phyloP scores from a whole-genome alignment of 2,329 filamentous ascomycete genomes.

The Diaporthe longicolla region DNA sequence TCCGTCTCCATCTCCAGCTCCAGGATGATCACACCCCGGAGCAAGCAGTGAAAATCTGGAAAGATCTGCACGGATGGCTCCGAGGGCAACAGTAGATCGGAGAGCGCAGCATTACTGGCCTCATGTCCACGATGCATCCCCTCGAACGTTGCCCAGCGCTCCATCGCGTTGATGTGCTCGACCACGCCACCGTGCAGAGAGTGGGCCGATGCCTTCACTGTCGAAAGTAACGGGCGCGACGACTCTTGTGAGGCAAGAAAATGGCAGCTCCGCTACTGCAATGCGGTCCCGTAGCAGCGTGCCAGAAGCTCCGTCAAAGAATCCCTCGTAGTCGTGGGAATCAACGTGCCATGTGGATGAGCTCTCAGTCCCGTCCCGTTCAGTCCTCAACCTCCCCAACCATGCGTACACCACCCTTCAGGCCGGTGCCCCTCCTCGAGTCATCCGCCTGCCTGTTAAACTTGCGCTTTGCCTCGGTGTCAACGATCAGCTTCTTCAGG shows the following conservation, averaged over 20 bases:
- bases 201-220: background rate
- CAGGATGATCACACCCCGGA: background rate
- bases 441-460: constrained; percentile 53
- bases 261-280: background rate
- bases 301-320: too few species aligned
- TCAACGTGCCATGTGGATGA: background rate
- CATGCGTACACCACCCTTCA: constrained; percentile 60
- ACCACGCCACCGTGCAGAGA: background rate
- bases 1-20: too few species aligned
- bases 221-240: background rate
- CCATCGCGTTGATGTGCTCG: background rate
- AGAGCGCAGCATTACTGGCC: background rate
- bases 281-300: background rate
- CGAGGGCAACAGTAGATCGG: background rate
- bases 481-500: constrained; percentile 81
- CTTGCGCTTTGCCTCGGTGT: constrained; percentile 74
- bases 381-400: constrained; percentile 51
- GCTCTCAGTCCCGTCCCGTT: constrained; percentile 24
- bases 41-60: too few species aligned
- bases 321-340: background rate
- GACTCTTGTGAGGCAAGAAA: too few species aligned
- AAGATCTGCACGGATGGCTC: background rate
- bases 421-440: constrained; percentile 58
- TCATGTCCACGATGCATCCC: background rate
- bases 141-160: background rate